Percentiles rank a stretch among this genome's conserved stretches.
These are phyloP conservation scores for Leccinum pachyderme DNA, from an alignment of 1,284 basidiomycete species.

Conservation along the genomic window DNA sequence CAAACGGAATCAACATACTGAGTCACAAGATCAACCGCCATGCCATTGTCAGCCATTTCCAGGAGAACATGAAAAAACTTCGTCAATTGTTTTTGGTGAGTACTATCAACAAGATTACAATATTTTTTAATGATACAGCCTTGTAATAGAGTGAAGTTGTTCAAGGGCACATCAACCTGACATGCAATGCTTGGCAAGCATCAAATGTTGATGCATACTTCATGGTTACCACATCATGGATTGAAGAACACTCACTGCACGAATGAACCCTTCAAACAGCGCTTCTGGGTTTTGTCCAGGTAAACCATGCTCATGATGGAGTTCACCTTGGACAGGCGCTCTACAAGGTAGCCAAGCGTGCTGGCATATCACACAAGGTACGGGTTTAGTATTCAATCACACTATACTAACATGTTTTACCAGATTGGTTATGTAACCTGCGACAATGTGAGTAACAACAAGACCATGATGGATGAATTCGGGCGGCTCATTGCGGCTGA, in stretches of 20 bases:
- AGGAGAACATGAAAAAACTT: background rate
- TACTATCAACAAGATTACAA: background rate
- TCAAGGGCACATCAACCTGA: constrained; percentile 2
- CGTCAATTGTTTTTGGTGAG: background rate
- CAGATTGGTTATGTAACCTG: constrained; percentile 3
- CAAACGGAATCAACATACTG: background rate
- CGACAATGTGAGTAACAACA: constrained; percentile 6
- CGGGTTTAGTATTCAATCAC: background rate
- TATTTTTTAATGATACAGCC: background rate
- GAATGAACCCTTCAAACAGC: background rate
- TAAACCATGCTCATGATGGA: constrained; percentile 6
- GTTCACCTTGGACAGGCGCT: constrained; percentile 3
- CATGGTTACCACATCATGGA: constrained; percentile 5
- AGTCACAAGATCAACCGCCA: background rate
- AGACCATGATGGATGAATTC: constrained; percentile 8
- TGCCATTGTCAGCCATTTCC: background rate
- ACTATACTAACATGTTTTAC: background rate
- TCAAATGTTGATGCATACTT: constrained; percentile 3
- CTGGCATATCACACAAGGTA: constrained; percentile 1
- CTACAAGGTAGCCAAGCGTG: constrained; percentile 4
- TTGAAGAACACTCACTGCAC: background rate
- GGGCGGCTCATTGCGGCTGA: background rate
- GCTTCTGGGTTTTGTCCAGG: constrained; percentile 1
- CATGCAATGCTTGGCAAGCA: constrained; percentile 9
- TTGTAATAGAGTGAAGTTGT: background rate